phyloP scores from a whole-genome alignment of 2,329 filamentous ascomycete genomes.

The Aspergillus sp. region DNA sequence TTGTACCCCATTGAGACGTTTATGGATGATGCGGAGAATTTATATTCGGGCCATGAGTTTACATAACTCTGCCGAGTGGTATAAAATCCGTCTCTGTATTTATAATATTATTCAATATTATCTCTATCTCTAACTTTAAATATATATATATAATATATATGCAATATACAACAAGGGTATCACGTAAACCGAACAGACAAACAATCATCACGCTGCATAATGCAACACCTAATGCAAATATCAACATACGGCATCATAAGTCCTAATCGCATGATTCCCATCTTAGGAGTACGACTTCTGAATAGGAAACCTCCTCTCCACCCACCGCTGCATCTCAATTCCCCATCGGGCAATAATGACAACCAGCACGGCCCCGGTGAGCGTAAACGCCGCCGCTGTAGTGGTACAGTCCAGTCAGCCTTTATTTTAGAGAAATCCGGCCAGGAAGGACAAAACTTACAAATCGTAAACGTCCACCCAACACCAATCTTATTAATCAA shows the following conservation, averaged over 20 bases:
- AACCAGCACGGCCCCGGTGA: slow-evolving; percentile 30
- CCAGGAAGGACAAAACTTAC: slow-evolving; percentile 32
- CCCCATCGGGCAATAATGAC: slow-evolving; percentile 31
- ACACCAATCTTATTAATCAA: slow-evolving; percentile 71
- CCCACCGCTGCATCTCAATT: slow-evolving; percentile 35
- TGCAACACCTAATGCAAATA: neutral
- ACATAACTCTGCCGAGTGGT: neutral
- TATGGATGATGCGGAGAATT: slow-evolving; percentile 30
- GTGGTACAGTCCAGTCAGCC: neutral
- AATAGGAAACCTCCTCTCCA: slow-evolving; percentile 25
- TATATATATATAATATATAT: neutral
- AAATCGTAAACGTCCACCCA: slow-evolving; percentile 77
- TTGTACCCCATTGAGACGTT: slow-evolving; percentile 37
- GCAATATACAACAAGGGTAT: neutral
- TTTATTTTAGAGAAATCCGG: too few species aligned
- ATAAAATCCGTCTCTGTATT: too few species aligned
- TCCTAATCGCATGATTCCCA: neutral
- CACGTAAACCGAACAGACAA: neutral
- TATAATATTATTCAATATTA: too few species aligned
- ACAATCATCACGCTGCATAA: too few species aligned
- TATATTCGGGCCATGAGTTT: slow-evolving; percentile 11
- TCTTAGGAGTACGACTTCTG: slow-evolving; percentile 1
- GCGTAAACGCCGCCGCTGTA: slow-evolving; percentile 29
- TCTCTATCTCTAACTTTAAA: too few species aligned
- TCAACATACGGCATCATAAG: neutral